Evolutionary conservation across 1,139 yeast species (phyloP).

Genomic region (Hemisphaericaspora subhashii): DNA sequence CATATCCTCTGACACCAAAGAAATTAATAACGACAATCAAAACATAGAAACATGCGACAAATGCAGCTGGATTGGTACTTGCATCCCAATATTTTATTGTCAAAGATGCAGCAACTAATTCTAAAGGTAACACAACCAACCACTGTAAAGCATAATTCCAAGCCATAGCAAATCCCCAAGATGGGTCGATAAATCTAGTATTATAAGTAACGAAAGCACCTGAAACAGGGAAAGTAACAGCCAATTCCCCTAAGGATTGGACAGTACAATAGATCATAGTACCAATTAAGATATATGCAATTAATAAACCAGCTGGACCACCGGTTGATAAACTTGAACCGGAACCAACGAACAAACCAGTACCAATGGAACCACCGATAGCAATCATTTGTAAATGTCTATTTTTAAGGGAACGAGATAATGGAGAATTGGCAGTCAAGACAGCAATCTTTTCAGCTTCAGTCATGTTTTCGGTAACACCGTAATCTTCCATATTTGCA

Average conservation of each 20-base stretch:
- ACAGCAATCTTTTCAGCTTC: conserved; percentile 70
- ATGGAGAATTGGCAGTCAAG: conserved; percentile 68
- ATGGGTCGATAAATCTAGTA: conserved; percentile 66
- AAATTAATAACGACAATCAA: conserved; percentile 57
- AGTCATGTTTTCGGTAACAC: conserved; percentile 63
- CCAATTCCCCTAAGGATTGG: conserved; percentile 71
- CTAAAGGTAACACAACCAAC: conserved; percentile 70
- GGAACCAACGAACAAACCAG: conserved; percentile 71
- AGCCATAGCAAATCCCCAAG: conserved; percentile 80
- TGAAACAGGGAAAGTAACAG: conserved; percentile 69
- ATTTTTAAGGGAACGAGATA: conserved; percentile 59
- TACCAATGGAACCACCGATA: conserved; percentile 86
- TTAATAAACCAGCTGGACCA: conserved; percentile 74
- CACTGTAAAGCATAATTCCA: conserved; percentile 74
- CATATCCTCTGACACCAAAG: conserved; percentile 67
- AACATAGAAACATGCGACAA: conserved; percentile 65
- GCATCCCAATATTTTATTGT: conserved; percentile 68
- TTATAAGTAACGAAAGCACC: conserved; percentile 74
- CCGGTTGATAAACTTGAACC: conserved; percentile 58
- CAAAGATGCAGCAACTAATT: conserved; percentile 72
- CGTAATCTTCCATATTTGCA: conserved; percentile 48
- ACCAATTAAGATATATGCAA: conserved; percentile 56
- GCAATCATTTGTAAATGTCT: conserved; percentile 83
- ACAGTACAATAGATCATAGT: conserved; percentile 60
- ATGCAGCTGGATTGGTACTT: conserved; percentile 58